Conservation (phyloP, 2,329 filamentous ascomycete species). For the Paracorniculantispora psalliotae region DNA sequence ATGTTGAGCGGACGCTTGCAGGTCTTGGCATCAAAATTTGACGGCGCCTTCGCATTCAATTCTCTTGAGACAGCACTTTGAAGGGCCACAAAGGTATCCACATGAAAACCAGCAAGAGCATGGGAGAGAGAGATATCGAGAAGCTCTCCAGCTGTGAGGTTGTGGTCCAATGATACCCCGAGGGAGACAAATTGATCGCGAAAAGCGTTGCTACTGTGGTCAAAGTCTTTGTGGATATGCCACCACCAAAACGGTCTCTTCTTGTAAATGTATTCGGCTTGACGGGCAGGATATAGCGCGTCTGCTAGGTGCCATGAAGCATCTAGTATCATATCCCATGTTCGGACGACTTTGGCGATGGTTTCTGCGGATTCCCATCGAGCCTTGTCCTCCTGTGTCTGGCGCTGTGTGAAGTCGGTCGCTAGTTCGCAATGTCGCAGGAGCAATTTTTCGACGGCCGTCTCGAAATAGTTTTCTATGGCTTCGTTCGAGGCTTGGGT, state of each 20-base stretch:
- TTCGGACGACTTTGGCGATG: conserved; percentile 20
- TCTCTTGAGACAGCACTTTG: conserved; percentile 26
- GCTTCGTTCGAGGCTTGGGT: conserved; percentile 22
- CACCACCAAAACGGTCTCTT: conserved; percentile 37
- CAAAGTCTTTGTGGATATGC: conserved; percentile 33
- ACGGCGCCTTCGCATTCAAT: conserved; percentile 23
- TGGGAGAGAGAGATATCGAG: conserved; percentile 31
- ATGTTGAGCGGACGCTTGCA: conserved; percentile 35
- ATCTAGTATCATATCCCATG: conserved; percentile 33
- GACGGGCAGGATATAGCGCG: conserved; percentile 29
- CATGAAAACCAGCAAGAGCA: conserved; percentile 30
- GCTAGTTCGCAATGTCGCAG: conserved; percentile 18
- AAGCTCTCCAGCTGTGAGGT: conserved; percentile 26
- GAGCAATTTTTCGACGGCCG: conserved; percentile 21
- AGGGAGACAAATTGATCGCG: conserved; percentile 26
- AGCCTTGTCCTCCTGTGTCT: conserved; percentile 2
- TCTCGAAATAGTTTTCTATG: conserved; percentile 29
- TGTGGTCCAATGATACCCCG: conserved; percentile 23
- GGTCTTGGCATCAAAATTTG: conserved; percentile 27
- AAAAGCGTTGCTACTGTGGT: conserved; percentile 24
- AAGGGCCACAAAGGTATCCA: conserved; percentile 29
- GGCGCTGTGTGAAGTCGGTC: conserved; percentile 14
- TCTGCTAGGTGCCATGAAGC: conserved; percentile 33
- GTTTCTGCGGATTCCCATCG: conserved; percentile 14
- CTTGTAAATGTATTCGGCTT: conserved; percentile 30